Conservation (phyloP, 1,284 basidiomycete genomes). For the Papiliotrema fonsecae region DNA sequence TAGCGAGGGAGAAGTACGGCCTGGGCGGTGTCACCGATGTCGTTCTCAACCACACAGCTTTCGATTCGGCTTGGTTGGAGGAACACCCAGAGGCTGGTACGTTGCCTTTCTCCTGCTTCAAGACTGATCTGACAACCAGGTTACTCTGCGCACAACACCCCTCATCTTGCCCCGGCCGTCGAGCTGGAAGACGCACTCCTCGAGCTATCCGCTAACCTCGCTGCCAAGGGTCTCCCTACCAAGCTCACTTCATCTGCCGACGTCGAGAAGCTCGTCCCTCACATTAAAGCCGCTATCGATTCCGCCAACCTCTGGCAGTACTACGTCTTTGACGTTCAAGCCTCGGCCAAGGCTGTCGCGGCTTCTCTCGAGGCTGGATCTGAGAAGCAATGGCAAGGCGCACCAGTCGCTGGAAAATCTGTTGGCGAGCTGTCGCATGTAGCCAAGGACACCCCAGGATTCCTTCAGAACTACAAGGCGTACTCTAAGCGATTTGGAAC, state of each 20-base stretch:
- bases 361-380: constrained; percentile 53
- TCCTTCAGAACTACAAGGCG: constrained; percentile 58
- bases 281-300: constrained; percentile 61
- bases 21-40: constrained; percentile 85
- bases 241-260: constrained; percentile 62
- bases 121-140: constrained; percentile 51
- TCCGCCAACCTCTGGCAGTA: constrained; percentile 79
- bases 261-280: constrained; percentile 60
- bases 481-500: constrained; percentile 65
- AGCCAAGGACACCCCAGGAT: constrained; percentile 53
- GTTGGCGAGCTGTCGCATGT: constrained; percentile 65
- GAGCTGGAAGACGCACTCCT: constrained; percentile 81
- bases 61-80: constrained; percentile 83
- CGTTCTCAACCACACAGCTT: constrained; percentile 91
- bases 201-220: constrained; percentile 66
- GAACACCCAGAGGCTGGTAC: constrained; percentile 89
- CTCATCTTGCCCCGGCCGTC: constrained; percentile 79
- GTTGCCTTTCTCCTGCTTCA: constrained; percentile 18
- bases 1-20: constrained; percentile 77
- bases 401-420: constrained; percentile 51
- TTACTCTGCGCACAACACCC: constrained; percentile 80
- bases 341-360: constrained; percentile 39
- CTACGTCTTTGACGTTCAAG: constrained; percentile 72
- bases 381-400: constrained; percentile 51
- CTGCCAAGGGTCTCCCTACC: constrained; percentile 65